Evolutionary conservation across 1,284 basidiomycete genomes (phyloP), one percentile per base, ranked within the genome.

Genomic region (Puccinia brachypodii): DNA sequence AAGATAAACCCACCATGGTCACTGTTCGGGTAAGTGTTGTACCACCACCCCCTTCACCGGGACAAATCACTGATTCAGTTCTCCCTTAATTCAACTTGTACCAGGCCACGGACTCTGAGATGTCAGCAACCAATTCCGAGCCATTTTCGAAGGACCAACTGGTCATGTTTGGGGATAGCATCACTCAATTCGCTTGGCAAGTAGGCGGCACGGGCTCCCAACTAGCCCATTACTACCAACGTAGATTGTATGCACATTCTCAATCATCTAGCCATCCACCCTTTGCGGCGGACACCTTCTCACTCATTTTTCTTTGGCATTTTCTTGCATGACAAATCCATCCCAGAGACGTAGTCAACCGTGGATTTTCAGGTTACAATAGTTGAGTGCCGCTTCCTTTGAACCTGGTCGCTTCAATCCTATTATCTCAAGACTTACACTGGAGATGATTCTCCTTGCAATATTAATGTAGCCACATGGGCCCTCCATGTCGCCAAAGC

Each of bases 121-220:
- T 22, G 33, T 64, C 62, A 2, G 6, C 16, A 38, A 22, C 36
- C 4, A 38, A 38, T 13, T 64, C 7, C 33, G 62, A 38, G 62
- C 62, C 62, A 22, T 64, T 64, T 40, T 64, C 62, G 62, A 64
- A 38, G 62, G 78, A 80, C 50, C 31, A 80, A 50, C 53, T 80
- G 31, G 62, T 81, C 3, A 74, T 81, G 71, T 75, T 81, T 68
- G 79, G 79, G 2, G 79, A 81, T 58, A 81, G 79, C 40, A 74
- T 81, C 42, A 81, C 79, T 13, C 79, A 81, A 75, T 73, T 66
- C n/a, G 56, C 79, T 11, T 81, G 79, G 79, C 71, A 81, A 50
- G 33, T 31, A 33, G 79, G 79, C 36, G 79, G 79, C 3, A 66
- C 62, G 13, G 79, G 79, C 58, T 31, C 79, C n/a, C 31, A 31